Evolutionary conservation across 2,329 filamentous ascomycete species (phyloP).

Genomic region (Trichoderma brevicompactum): DNA sequence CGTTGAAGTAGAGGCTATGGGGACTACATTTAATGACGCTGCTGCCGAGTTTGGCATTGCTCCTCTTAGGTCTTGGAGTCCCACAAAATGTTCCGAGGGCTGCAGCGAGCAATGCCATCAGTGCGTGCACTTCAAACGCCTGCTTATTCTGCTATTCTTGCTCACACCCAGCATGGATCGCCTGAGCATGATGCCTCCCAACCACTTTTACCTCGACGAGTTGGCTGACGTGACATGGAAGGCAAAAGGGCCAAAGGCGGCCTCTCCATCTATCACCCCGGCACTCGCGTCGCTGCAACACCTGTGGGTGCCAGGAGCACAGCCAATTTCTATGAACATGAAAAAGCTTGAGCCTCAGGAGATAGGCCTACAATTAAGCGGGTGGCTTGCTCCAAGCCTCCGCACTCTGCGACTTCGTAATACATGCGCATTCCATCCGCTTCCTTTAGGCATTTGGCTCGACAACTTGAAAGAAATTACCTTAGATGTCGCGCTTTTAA

Average conservation of each 20-base stretch:
- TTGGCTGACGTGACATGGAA: not conserved
- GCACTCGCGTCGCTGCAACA: slow-evolving; percentile 9
- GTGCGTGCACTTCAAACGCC: not conserved
- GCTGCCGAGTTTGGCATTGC: not conserved
- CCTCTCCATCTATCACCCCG: not conserved
- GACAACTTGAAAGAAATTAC: slow-evolving; percentile 11
- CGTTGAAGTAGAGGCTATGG: not conserved
- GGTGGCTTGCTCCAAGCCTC: slow-evolving; percentile 15
- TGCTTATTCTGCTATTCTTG: slow-evolving; percentile 1
- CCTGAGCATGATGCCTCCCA: not conserved
- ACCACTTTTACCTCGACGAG: not conserved
- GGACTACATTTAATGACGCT: not conserved
- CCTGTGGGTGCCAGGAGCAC: slow-evolving; percentile 9
- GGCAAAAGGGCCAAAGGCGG: too few species aligned
- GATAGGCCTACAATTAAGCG: not conserved
- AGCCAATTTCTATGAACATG: not conserved
- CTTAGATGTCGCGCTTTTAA: slow-evolving; percentile 12
- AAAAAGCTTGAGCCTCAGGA: not conserved
- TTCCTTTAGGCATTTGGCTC: not conserved
- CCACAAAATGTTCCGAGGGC: not conserved
- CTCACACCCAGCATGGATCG: not conserved
- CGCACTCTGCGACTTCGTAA: slow-evolving; percentile 5
- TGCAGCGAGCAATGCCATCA: not conserved
- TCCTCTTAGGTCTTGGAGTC: not conserved
- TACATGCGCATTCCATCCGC: not conserved